Evolutionary conservation across 345 rosid species (phyloP).

Genomic region (Boechera retrofracta): DNA sequence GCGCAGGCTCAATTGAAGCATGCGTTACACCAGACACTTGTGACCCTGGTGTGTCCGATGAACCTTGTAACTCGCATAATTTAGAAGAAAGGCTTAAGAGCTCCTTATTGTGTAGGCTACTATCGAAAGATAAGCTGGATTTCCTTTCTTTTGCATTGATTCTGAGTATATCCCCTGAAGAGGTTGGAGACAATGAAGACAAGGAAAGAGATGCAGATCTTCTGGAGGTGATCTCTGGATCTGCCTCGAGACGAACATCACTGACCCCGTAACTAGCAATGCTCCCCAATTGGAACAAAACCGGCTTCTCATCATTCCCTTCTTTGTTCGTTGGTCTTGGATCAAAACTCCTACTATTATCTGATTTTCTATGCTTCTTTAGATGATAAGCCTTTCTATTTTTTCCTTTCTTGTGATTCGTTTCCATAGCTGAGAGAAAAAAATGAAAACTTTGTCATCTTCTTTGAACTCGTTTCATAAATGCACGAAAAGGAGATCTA

Average conservation of each 20-base stretch:
- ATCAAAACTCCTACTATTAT: conserved; percentile 32
- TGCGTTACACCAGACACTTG: conserved; percentile 51
- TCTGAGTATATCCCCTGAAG: conserved; percentile 23
- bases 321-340: conserved; percentile 22
- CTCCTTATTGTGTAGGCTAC: conserved; percentile 28
- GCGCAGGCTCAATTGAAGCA: conserved; percentile 40
- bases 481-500: background rate
- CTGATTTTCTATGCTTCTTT: conserved; percentile 38
- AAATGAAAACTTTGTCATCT: conserved; percentile 4
- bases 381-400: conserved; percentile 35
- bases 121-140: conserved; percentile 25
- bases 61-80: conserved; percentile 41
- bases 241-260: conserved; percentile 32
- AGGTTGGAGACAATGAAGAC: conserved; percentile 35
- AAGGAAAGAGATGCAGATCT: conserved; percentile 28
- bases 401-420: conserved; percentile 38
- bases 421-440: conserved; percentile 37
- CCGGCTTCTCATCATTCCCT: conserved; percentile 37
- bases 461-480: conserved; percentile 6
- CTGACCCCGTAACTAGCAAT: conserved; percentile 38
- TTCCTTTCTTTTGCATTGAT: conserved; percentile 25
- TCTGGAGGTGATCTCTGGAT: conserved; percentile 34
- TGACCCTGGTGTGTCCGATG: conserved; percentile 40
- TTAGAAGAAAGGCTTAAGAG: conserved; percentile 36
- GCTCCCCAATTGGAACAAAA: conserved; percentile 45